These are phyloP conservation scores for Russula sp. DNA, from an alignment of 768 basidiomycete genomes.

Conservation along the genomic window DNA sequence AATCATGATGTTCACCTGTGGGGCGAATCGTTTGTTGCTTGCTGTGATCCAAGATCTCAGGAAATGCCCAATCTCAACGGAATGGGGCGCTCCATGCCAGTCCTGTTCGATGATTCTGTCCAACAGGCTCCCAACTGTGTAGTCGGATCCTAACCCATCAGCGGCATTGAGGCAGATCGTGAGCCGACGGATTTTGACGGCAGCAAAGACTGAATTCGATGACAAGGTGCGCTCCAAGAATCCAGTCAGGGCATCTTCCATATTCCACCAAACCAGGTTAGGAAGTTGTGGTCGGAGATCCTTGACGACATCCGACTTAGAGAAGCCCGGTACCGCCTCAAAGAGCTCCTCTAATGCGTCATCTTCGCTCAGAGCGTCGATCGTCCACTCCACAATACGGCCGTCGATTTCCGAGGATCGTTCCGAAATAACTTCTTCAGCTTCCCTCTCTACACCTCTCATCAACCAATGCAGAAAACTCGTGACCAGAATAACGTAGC, in stretches of 20 bases:
- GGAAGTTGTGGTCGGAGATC: background rate
- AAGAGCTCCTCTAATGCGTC: background rate
- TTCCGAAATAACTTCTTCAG: background rate
- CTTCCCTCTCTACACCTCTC: background rate
- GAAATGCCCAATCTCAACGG: background rate
- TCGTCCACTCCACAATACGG: background rate
- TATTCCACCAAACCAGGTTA: too few species aligned
- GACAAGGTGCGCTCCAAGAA: background rate
- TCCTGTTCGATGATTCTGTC: background rate
- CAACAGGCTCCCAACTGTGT: background rate
- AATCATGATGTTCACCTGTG: background rate
- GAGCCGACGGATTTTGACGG: background rate
- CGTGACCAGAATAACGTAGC: rapidly evolving
- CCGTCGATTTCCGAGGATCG: background rate
- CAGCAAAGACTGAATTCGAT: background rate
- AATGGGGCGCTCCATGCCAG: background rate
- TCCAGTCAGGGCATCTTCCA: background rate
- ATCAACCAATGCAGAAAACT: background rate
- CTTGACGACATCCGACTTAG: background rate
- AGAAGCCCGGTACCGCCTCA: background rate
- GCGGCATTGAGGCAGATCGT: background rate
- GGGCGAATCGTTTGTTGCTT: background rate
- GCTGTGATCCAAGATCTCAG: background rate
- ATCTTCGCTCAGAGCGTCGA: background rate
- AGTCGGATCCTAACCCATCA: background rate